phyloP scores from a whole-genome alignment of 805 yeast genomes.

The Jamesozyma spencerorum region DNA sequence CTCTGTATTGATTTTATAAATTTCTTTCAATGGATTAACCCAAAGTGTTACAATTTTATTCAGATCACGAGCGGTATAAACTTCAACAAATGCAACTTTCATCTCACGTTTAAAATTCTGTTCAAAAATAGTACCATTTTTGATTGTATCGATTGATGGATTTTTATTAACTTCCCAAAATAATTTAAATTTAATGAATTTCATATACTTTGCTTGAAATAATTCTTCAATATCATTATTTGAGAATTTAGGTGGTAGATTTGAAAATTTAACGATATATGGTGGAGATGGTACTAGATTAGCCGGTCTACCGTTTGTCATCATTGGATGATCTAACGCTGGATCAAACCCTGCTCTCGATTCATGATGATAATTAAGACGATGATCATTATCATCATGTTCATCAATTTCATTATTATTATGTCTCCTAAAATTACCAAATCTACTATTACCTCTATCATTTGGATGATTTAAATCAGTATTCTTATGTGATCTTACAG shows the following conservation, averaged over 20 bases:
- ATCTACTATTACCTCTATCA: not conserved
- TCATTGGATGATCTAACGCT: not conserved
- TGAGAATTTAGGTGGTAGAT: conserved; percentile 48
- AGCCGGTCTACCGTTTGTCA: not conserved
- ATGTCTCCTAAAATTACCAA: conserved; percentile 1
- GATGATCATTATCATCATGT: not conserved
- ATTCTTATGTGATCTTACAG: not conserved
- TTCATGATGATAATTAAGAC: not conserved
- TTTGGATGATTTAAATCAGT: conserved; percentile 2
- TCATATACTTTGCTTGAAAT: conserved; percentile 53
- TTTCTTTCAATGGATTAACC: conserved; percentile 28
- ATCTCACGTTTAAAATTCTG: conserved; percentile 51
- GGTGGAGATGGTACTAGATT: conserved; percentile 38
- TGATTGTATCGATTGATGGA: conserved; percentile 55
- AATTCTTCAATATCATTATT: conserved; percentile 45
- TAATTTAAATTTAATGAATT: conserved; percentile 49
- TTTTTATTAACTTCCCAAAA: conserved; percentile 52
- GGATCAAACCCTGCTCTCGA: too few species aligned
- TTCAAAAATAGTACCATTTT: conserved; percentile 41
- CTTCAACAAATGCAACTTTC: conserved; percentile 36
- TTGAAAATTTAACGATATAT: conserved; percentile 52
- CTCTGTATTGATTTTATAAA: conserved; percentile 29
- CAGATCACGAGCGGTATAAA: conserved; percentile 35
- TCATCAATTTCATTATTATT: not conserved
- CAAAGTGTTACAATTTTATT: conserved; percentile 29